Evolutionary conservation across 805 yeast genomes (phyloP), one percentile per base, ranked within the genome.

Genomic region (Saturnispora hagleri): DNA sequence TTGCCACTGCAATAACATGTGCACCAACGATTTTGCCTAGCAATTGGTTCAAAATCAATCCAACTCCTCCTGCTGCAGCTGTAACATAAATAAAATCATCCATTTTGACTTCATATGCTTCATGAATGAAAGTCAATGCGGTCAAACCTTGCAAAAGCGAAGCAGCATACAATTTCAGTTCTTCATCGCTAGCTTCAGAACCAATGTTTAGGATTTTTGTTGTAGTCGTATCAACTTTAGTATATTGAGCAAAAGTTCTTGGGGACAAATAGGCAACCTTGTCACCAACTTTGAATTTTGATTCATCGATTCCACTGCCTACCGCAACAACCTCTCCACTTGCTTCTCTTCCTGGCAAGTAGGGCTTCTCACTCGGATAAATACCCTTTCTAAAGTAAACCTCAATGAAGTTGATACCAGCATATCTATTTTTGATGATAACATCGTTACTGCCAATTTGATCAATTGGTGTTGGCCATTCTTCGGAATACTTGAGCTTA

Each of bases 21-120:
- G 89, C 97, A 20, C 96, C 95, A 47, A 70, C 73, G 24, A 68
- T 61, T 31, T 73, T 66, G 12, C 42, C 42, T 47, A 84, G 67
- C 67, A 89, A 69, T 65, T 89, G 96, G 47, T 74, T 72, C 50
- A 89, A 69, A 18, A 87, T 58, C 48, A 79, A 74, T 5, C 98
- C 98, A 48, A 87, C 91, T 52, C 97, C 97, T 45, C 97, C 98
- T 3, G 97, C 97, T 7, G 96, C 96, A 4, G 97, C 97, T 71
- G 89, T 88, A 26, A 88, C 82, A 46, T 90, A 73, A 43, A 86
- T 76, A 58, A 68, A 75, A 53, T 91, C 97, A 50, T 81, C 90
- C 63, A 76, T 71, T 59, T 86, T 64, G 40, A 87, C 85, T 1
- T 73, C 61, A 62, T 86, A 80, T 2, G 93, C 78, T 55, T 86